These are phyloP conservation scores for Collariella sp. DNA, from an alignment of 495 filamentous ascomycete species.

Conservation along the genomic window DNA sequence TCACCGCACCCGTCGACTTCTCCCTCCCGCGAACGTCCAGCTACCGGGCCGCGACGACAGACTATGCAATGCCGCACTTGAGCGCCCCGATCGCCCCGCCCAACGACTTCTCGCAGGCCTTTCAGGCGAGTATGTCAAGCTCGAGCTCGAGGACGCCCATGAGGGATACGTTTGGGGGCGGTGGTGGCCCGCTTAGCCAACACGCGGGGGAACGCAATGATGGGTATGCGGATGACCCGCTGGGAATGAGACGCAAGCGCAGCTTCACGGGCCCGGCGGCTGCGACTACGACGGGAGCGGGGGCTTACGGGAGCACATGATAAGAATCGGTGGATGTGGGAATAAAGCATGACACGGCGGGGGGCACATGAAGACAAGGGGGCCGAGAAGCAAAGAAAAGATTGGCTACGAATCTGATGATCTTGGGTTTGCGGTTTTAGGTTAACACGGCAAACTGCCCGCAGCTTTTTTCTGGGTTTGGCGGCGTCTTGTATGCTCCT, in stretches of 20 bases:
- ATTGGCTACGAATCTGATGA: too few species aligned
- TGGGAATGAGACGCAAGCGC: constrained; percentile 44
- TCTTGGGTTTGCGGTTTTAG: too few species aligned
- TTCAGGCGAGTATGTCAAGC: constrained; percentile 37
- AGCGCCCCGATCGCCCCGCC: constrained; percentile 47
- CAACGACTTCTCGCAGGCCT: constrained; percentile 44
- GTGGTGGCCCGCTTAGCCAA: constrained; percentile 30
- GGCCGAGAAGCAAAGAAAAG: too few species aligned
- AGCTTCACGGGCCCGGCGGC: constrained; percentile 32
- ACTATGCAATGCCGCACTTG: constrained; percentile 49
- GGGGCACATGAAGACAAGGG: too few species aligned
- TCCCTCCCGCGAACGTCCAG: constrained; percentile 41
- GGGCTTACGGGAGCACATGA: constrained; percentile 22
- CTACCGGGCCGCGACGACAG: constrained; percentile 31
- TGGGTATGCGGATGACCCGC: constrained; percentile 32
- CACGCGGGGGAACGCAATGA: constrained; percentile 27
- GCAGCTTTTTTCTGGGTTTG: too few species aligned
- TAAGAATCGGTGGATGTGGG: constrained; percentile 9
- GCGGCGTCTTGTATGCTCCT: too few species aligned
- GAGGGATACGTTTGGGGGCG: constrained; percentile 37
- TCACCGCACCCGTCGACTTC: constrained; percentile 47
- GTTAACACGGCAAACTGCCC: too few species aligned
- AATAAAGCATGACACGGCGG: too few species aligned
- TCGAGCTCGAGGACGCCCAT: constrained; percentile 38
- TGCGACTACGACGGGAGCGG: constrained; percentile 13